phyloP scores from a whole-genome alignment of 2,329 filamentous ascomycete genomes.

The Knufia petricola region DNA sequence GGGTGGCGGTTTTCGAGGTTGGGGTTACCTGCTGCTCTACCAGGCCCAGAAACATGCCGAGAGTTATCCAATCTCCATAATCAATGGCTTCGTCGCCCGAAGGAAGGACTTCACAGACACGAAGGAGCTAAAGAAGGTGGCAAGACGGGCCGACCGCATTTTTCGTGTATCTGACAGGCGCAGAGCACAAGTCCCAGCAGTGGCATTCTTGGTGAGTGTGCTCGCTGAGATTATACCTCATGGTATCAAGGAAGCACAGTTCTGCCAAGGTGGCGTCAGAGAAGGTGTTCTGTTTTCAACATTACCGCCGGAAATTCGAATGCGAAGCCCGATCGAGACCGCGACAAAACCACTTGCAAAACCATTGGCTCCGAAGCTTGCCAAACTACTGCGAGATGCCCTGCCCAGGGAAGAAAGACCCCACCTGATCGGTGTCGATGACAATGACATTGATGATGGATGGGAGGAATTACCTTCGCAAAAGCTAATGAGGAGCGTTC shows the following conservation, averaged over 20 bases:
- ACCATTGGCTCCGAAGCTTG: conserved; percentile 38
- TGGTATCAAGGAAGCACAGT: conserved; percentile 61
- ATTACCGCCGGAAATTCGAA: conserved; percentile 50
- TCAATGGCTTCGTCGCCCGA: conserved; percentile 64
- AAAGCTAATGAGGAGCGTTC: background rate
- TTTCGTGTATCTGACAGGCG: conserved; percentile 74
- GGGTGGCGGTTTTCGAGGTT: conserved; percentile 81
- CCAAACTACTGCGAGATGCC: conserved; percentile 38
- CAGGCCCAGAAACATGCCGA: conserved; percentile 57
- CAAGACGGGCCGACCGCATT: conserved; percentile 60
- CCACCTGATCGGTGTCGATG: background rate
- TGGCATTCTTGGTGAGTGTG: conserved; percentile 68
- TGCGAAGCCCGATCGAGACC: conserved; percentile 57
- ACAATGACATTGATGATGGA: conserved; percentile 1
- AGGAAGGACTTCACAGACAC: conserved; percentile 64
- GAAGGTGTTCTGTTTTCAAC: conserved; percentile 63
- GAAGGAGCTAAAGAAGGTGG: conserved; percentile 71
- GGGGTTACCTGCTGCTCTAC: conserved; percentile 80
- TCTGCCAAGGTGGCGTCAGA: conserved; percentile 77
- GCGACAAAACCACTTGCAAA: conserved; percentile 47
- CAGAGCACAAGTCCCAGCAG: conserved; percentile 71
- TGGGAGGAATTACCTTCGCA: conserved; percentile 3
- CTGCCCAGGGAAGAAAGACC: conserved; percentile 30
- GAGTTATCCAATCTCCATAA: conserved; percentile 76
- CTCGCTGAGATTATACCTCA: conserved; percentile 59